Percentiles rank a stretch among this genome's conserved stretches.
These are phyloP conservation scores for Kappamyces sp. DNA, from an alignment of 192 early-diverging fungal genomes.

Conservation along the genomic window DNA sequence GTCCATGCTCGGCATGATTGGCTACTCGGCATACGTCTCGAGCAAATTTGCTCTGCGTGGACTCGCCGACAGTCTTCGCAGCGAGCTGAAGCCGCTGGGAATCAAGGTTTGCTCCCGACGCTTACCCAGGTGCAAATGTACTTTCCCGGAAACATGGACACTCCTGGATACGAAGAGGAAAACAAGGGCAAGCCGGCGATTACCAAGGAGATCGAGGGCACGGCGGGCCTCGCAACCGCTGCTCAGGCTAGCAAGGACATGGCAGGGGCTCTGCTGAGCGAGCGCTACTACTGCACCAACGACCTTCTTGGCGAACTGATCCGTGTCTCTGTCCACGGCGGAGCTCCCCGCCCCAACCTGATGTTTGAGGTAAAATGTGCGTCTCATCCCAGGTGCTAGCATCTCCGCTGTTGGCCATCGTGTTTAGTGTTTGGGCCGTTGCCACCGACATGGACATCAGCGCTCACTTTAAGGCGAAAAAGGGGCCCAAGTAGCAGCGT, in stretches of 20 bases:
- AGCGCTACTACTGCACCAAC: constrained; percentile 31
- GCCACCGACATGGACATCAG: constrained; percentile 10
- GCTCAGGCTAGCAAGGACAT: constrained; percentile 32
- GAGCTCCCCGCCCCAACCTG: constrained; percentile 9
- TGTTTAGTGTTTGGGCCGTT: constrained; percentile 16
- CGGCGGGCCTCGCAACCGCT: constrained; percentile 22
- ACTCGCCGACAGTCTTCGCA: constrained; percentile 32
- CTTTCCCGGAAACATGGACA: constrained; percentile 39
- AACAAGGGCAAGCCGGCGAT: constrained; percentile 42
- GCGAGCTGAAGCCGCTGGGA: constrained; percentile 31
- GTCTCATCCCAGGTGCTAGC: constrained; percentile 3
- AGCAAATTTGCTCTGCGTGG: constrained; percentile 42
- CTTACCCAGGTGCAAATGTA: constrained; percentile 2
- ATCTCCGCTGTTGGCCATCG: constrained; percentile 8
- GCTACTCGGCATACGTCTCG: constrained; percentile 35
- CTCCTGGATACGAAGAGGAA: constrained; percentile 40
- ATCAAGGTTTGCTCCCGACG: constrained; percentile 32
- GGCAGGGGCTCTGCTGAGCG: constrained; percentile 28
- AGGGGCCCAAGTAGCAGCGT: background rate
- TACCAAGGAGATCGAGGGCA: constrained; percentile 37
- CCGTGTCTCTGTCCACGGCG: constrained; percentile 10
- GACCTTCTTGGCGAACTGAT: constrained; percentile 38
- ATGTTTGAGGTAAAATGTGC: constrained; percentile 6
- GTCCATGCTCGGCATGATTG: constrained; percentile 31
- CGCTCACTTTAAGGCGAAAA: constrained; percentile 6